Percentiles rank a stretch among this genome's conserved stretches.
phyloP scores from a whole-genome alignment of 495 filamentous ascomycete species.

The Penicillium canariense region DNA sequence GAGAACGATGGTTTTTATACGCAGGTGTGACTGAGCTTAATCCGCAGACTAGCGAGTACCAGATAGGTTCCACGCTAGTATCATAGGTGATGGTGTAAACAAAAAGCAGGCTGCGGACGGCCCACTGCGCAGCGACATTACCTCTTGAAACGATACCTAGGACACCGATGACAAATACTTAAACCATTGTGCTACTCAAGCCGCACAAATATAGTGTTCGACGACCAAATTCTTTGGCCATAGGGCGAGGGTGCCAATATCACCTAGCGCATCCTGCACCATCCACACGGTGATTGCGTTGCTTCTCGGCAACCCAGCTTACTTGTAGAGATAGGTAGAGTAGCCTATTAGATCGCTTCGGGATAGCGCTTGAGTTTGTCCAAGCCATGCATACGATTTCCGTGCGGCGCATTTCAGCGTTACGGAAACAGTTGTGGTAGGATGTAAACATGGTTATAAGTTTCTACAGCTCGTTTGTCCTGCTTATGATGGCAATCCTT shows the following conservation, averaged over 20 bases:
- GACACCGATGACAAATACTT: slow-evolving; percentile 60
- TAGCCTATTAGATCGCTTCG: slow-evolving; percentile 38
- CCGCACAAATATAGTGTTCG: slow-evolving; percentile 54
- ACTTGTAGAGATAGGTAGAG: slow-evolving; percentile 63
- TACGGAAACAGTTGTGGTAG: slow-evolving; percentile 71
- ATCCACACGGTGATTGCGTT: slow-evolving; percentile 29
- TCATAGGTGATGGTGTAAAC: slow-evolving; percentile 59
- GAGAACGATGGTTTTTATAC: slow-evolving; percentile 61
- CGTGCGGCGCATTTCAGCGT: slow-evolving; percentile 66
- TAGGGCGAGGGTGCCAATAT: slow-evolving; percentile 26
- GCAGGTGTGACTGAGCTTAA: slow-evolving; percentile 53
- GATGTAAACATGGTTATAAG: slow-evolving; percentile 60
- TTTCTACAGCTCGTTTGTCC: slow-evolving; percentile 71
- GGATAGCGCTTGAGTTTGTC: slow-evolving; percentile 28
- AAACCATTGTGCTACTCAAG: slow-evolving; percentile 41
- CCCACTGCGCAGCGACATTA: slow-evolving; percentile 46
- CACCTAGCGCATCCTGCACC: slow-evolving; percentile 29
- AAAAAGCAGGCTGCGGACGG: slow-evolving; percentile 52
- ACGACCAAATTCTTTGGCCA: slow-evolving; percentile 45
- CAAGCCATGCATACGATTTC: slow-evolving; percentile 65
- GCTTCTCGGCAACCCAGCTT: slow-evolving; percentile 53
- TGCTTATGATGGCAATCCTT: slow-evolving; percentile 76
- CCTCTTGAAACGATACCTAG: slow-evolving; percentile 50
- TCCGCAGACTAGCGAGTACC: slow-evolving; percentile 62
- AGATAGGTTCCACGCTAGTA: slow-evolving; percentile 57